Conservation (phyloP, 139 green algal genomes). For the Diplosphaera chodatii region DNA sequence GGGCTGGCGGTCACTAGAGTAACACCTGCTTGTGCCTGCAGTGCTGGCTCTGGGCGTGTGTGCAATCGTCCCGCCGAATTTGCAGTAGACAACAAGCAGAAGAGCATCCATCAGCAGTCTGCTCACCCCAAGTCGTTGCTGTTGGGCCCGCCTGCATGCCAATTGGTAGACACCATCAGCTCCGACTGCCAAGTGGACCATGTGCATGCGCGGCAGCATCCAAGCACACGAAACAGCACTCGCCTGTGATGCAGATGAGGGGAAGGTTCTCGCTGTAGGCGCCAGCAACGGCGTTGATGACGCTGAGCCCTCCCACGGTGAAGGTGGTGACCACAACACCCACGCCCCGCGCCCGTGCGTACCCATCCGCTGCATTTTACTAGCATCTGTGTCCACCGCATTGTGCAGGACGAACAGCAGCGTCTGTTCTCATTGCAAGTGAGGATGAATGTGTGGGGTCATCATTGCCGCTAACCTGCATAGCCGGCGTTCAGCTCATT, state of each 20-base stretch:
- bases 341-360: slow-evolving; percentile 49
- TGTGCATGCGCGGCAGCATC: not conserved
- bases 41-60: too few relatives aligned
- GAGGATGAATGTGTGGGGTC: too few relatives aligned
- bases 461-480: slow-evolving; percentile 55
- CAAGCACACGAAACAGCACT: too few relatives aligned
- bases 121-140: slow-evolving; percentile 71
- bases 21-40: too few relatives aligned
- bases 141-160: slow-evolving; percentile 36
- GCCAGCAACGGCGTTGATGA: slow-evolving; percentile 57
- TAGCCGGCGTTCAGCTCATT: slow-evolving; percentile 84
- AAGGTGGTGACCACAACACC: slow-evolving; percentile 59
- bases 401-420: too few relatives aligned
- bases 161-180: not conserved
- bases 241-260: slow-evolving; percentile 53
- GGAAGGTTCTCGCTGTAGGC: slow-evolving; percentile 64
- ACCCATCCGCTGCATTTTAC: slow-evolving; percentile 70
- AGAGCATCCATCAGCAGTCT: too few relatives aligned
- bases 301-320: slow-evolving; percentile 32
- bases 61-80: too few relatives aligned
- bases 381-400: too few relatives aligned
- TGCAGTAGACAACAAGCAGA: too few relatives aligned
- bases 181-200: not conserved
- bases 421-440: too few relatives aligned
- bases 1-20: too few relatives aligned